Evolutionary conservation across 1,284 basidiomycete genomes (phyloP).

Genomic region (Marasmius tenuissimus): DNA sequence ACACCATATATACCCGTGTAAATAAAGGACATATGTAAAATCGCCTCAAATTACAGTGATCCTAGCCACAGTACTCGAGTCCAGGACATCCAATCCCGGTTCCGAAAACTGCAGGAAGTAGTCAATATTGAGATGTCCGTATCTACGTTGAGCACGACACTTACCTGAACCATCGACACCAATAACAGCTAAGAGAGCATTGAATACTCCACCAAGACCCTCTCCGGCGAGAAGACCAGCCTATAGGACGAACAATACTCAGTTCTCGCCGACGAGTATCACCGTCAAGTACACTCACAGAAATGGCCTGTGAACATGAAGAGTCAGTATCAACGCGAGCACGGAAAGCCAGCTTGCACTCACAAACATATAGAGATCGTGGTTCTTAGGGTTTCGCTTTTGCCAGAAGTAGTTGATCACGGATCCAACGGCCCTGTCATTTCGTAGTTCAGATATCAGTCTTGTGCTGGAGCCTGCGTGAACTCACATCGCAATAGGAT

Average conservation of each 20-base stretch:
- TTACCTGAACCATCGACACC: constrained; percentile 49
- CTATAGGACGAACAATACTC: not conserved
- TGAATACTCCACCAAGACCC: constrained; percentile 68
- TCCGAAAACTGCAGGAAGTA: constrained; percentile 34
- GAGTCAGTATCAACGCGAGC: not conserved
- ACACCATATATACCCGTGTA: too few species aligned
- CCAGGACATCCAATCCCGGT: constrained; percentile 53
- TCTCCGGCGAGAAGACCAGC: constrained; percentile 67
- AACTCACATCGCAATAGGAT: constrained; percentile 49
- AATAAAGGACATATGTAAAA: too few species aligned
- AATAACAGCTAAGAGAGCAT: constrained; percentile 52
- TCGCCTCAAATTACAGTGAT: constrained; percentile 8
- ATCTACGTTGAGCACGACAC: constrained; percentile 16
- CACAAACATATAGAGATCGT: constrained; percentile 59
- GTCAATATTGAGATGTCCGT: not conserved
- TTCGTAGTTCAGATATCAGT: not conserved
- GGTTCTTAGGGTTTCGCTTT: constrained; percentile 40
- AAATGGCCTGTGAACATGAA: constrained; percentile 19
- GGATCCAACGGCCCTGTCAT: constrained; percentile 37
- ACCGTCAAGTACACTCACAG: constrained; percentile 10
- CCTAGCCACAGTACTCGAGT: constrained; percentile 46
- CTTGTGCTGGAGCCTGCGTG: constrained; percentile 54
- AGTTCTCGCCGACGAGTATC: not conserved
- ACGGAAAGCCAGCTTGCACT: not conserved
- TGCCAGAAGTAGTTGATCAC: constrained; percentile 51